phyloP scores from a whole-genome alignment of 2,329 filamentous ascomycete genomes.

The Cladosporium sp. region DNA sequence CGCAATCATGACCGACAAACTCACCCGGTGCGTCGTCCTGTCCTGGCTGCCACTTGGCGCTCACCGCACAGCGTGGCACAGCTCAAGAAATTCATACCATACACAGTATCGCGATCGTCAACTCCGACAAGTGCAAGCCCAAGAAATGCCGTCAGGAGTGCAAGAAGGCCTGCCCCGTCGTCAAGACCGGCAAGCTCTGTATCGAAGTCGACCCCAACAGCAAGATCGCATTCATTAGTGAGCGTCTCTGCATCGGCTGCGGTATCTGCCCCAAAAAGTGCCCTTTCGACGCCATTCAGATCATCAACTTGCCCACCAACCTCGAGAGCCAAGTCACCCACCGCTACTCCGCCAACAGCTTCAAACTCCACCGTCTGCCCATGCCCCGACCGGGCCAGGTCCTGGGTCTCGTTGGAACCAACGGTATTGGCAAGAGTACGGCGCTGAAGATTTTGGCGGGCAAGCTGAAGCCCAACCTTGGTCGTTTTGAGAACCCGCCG shows the following conservation, averaged over 20 bases:
- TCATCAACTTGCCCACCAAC: constrained; percentile 99
- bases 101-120: constrained; percentile 93
- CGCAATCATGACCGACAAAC: constrained; percentile 74
- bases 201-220: constrained; percentile 87
- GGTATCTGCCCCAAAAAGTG: constrained; percentile 99
- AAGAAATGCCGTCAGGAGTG: constrained; percentile 98
- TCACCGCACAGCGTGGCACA: constrained; percentile 8
- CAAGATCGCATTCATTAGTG: constrained; percentile 96
- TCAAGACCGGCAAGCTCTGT: constrained; percentile 93
- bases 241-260: constrained; percentile 92
- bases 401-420: constrained; percentile 91
- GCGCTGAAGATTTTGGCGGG: constrained; percentile 97
- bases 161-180: constrained; percentile 97
- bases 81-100: constrained; percentile 6
- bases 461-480: constrained; percentile 97
- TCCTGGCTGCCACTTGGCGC: neutral
- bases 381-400: constrained; percentile 95
- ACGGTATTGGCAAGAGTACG: constrained; percentile 99
- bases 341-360: constrained; percentile 98
- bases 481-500: constrained; percentile 88
- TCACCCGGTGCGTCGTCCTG: constrained; percentile 67
- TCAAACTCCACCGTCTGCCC: constrained; percentile 95
- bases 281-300: constrained; percentile 96
- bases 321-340: constrained; percentile 97
- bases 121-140: constrained; percentile 69